Conservation (phyloP, 1,139 yeast genomes). For the Kodamaea arcana region DNA sequence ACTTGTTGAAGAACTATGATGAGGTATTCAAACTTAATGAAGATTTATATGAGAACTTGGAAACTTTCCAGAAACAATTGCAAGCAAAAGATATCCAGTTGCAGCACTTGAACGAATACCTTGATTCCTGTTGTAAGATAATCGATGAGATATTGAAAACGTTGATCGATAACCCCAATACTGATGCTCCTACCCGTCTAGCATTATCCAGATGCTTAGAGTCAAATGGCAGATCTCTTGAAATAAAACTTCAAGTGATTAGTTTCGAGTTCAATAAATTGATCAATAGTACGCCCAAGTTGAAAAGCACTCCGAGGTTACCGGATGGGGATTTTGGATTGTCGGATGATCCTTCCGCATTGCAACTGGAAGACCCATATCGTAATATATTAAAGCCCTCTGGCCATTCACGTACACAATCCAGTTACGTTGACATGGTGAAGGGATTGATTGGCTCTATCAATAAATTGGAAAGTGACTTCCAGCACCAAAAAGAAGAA, state of each 20-base stretch:
- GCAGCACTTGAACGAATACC: conserved; percentile 12
- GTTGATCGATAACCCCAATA: conserved; percentile 18
- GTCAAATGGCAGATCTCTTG: conserved; percentile 14
- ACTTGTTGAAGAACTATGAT: conserved; percentile 28
- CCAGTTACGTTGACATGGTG: conserved; percentile 6
- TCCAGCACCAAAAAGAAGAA: conserved; percentile 19
- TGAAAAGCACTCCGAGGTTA: conserved; percentile 3
- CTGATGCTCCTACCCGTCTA: conserved; percentile 16
- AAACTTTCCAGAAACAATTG: conserved; percentile 29
- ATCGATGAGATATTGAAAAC: conserved; percentile 22
- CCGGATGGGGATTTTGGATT: conserved; percentile 6
- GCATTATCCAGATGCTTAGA: conserved; percentile 18
- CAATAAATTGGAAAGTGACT: conserved; percentile 22
- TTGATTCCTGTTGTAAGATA: conserved; percentile 15
- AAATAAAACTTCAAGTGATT: conserved; percentile 23
- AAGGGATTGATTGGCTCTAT: conserved; percentile 13
- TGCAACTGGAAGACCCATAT: too few species aligned
- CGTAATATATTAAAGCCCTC: too few species aligned
- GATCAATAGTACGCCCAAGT: conserved; percentile 6
- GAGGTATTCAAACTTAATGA: conserved; percentile 36
- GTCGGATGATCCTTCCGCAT: too few species aligned
- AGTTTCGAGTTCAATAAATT: conserved; percentile 19
- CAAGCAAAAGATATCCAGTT: conserved; percentile 24
- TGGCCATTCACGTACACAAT: too few species aligned
- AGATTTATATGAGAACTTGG: conserved; percentile 36